These are phyloP conservation scores for Nannochloris sp. DNA, from an alignment of 139 green algal genomes.

Conservation along the genomic window DNA sequence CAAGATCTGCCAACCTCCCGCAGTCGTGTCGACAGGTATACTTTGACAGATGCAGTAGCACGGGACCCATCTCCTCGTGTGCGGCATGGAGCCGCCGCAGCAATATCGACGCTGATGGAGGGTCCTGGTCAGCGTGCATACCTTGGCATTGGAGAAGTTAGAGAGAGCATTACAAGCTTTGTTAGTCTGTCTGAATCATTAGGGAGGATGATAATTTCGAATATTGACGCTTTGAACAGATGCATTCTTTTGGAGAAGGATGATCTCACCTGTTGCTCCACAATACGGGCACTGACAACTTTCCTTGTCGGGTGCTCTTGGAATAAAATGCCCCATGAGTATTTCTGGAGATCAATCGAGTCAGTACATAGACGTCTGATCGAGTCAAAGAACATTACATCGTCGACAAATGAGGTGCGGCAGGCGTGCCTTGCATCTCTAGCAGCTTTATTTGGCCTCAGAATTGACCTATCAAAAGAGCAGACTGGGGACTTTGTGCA, in stretches of 20 bases:
- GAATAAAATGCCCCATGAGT: neutral
- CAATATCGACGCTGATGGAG: slow-evolving; percentile 44
- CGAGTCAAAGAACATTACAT: too few relatives aligned
- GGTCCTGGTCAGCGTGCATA: slow-evolving; percentile 43
- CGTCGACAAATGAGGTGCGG: too few relatives aligned
- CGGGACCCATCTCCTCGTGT: slow-evolving; percentile 43
- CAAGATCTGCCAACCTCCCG: neutral
- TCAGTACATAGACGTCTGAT: neutral
- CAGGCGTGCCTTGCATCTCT: neutral
- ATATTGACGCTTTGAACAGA: slow-evolving; percentile 36
- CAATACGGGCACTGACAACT: slow-evolving; percentile 38
- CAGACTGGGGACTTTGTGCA: neutral
- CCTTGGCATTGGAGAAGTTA: slow-evolving; percentile 48
- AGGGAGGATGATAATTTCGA: slow-evolving; percentile 31
- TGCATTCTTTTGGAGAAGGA: slow-evolving; percentile 16
- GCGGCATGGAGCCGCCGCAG: slow-evolving; percentile 38
- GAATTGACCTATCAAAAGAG: neutral
- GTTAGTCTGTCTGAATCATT: slow-evolving; percentile 51
- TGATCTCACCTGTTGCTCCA: slow-evolving; percentile 17
- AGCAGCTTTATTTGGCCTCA: slow-evolving; percentile 1
- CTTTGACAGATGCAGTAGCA: slow-evolving; percentile 48
- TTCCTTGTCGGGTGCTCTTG: neutral
- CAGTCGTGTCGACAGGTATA: neutral
- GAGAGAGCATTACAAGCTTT: slow-evolving; percentile 36
- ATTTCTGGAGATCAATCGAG: neutral